Evolutionary conservation across 768 basidiomycete genomes (phyloP).

Genomic region (Tremella fuciformis): DNA sequence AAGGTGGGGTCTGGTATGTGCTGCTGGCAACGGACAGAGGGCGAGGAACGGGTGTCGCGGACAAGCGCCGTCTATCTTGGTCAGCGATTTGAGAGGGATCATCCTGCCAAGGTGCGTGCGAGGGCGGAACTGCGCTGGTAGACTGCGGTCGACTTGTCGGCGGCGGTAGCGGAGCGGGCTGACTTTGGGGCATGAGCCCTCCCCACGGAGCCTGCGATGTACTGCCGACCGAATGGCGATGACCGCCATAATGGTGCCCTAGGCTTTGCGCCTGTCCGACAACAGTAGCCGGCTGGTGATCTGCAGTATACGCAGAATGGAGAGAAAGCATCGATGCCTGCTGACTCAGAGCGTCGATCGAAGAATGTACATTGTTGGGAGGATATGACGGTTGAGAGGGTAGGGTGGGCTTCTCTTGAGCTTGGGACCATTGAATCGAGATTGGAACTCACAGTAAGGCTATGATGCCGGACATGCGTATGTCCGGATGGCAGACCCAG

Average conservation of each 20-base stretch:
- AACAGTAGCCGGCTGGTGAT: constrained; percentile 19
- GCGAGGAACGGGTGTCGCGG: constrained; percentile 28
- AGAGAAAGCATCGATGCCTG: constrained; percentile 42
- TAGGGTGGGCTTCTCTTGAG: background rate
- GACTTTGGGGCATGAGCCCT: constrained; percentile 23
- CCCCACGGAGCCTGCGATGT: constrained; percentile 35
- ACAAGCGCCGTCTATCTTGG: constrained; percentile 8
- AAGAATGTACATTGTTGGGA: constrained; percentile 4
- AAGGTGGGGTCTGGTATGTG: constrained; percentile 14
- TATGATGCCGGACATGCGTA: constrained; percentile 17
- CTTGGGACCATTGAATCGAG: background rate
- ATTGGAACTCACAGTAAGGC: constrained; percentile 29
- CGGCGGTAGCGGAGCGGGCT: constrained; percentile 22
- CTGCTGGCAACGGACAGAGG: constrained; percentile 18
- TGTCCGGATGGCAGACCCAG: constrained; percentile 42
- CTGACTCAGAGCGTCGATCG: constrained; percentile 34
- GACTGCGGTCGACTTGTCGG: constrained; percentile 34
- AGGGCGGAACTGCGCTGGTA: constrained; percentile 17
- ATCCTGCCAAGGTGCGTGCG: background rate
- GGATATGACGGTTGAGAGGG: constrained; percentile 7
- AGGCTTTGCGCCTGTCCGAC: constrained; percentile 2
- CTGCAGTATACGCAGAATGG: constrained; percentile 16
- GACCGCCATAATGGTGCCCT: constrained; percentile 12
- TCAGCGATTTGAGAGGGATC: background rate
- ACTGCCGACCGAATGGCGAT: constrained; percentile 40